Evolutionary conservation across 306 rosid species (phyloP).

Genomic region (Fragaria ananassa): DNA sequence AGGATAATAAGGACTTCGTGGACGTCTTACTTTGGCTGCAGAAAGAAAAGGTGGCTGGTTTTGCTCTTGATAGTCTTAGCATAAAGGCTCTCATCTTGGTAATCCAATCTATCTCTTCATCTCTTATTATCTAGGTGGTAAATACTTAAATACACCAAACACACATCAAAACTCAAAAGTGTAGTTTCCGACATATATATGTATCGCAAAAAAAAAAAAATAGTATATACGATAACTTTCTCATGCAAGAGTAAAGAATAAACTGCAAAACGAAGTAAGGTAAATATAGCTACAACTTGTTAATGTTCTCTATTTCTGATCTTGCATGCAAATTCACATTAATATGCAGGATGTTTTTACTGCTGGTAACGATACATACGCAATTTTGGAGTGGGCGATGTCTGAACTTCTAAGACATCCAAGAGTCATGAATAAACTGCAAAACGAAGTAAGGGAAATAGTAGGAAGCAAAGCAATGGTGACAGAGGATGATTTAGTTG

Average conservation of each 20-base stretch:
- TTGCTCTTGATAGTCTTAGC: neutral
- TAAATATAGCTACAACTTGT: no score
- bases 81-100: slow-evolving; percentile 3
- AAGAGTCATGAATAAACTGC: neutral
- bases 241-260: no score
- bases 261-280: no score
- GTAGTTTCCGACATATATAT: no score
- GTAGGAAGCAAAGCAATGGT: neutral
- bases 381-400: neutral
- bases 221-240: no score
- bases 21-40: neutral
- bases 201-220: no score
- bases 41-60: neutral
- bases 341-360: neutral
- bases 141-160: no score
- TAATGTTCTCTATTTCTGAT: neutral
- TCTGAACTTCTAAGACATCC: neutral
- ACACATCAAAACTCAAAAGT: no score
- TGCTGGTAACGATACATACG: neutral
- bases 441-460: neutral
- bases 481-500: neutral
- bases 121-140: neutral
- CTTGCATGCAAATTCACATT: neutral
- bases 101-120: neutral
- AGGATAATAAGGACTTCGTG: neutral